Evolutionary conservation across 2,329 filamentous ascomycete species (phyloP).

Genomic region (Aureobasidium musti): DNA sequence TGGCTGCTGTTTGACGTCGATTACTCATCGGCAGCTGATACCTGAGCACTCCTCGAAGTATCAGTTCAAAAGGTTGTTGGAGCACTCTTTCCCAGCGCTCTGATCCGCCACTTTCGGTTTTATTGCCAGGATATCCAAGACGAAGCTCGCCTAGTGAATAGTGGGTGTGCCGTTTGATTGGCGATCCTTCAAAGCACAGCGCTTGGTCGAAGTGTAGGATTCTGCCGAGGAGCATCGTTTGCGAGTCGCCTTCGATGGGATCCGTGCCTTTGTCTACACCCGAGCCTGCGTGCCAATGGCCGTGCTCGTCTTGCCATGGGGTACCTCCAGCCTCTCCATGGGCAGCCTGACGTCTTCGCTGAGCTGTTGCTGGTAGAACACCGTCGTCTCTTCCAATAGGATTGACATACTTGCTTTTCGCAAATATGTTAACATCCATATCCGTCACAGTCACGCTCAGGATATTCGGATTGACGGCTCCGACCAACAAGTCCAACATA

Average conservation of each 20-base stretch:
- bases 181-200: conserved; percentile 84
- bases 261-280: conserved; percentile 61
- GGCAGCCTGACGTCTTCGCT: not conserved
- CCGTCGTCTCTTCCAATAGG: conserved; percentile 19
- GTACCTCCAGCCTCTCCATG: conserved; percentile 12
- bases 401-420: conserved; percentile 88
- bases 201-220: conserved; percentile 86
- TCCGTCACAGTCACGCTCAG: conserved; percentile 83
- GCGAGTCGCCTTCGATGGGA: conserved; percentile 61
- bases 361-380: conserved; percentile 1
- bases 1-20: conserved; percentile 54
- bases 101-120: conserved; percentile 76
- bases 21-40: conserved; percentile 68
- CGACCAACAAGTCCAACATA: conserved; percentile 88
- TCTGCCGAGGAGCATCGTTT: conserved; percentile 89
- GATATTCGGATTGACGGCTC: conserved; percentile 89
- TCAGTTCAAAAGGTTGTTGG: conserved; percentile 88
- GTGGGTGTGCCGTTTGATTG: conserved; percentile 72
- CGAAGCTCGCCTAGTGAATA: conserved; percentile 81
- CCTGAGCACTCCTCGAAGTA: conserved; percentile 85
- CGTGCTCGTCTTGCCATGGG: conserved; percentile 32
- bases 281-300: conserved; percentile 32
- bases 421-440: conserved; percentile 89
- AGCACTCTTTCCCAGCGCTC: conserved; percentile 89
- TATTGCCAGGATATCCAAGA: conserved; percentile 79